Evolutionary conservation across 345 rosid genomes (phyloP).

Genomic region (Gossypium arboreum): DNA sequence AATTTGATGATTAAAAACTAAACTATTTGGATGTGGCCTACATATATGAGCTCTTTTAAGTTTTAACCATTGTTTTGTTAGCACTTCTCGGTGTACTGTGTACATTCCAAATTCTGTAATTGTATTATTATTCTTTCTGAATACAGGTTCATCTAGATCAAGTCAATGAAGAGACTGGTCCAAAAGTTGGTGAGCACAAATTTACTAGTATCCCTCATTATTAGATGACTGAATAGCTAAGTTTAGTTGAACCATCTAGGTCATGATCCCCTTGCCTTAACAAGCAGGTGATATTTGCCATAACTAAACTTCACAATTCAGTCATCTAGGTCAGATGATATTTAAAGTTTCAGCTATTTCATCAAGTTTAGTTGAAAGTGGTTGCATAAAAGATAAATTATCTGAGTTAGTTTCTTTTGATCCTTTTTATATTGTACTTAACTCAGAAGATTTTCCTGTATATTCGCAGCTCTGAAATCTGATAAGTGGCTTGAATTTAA

Average conservation of each 20-base stretch:
- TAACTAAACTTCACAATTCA: too few species aligned
- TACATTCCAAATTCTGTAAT: background rate
- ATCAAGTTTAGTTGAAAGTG: background rate
- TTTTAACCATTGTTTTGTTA: background rate
- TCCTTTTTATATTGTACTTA: background rate
- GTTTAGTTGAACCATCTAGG: background rate
- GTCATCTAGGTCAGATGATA: too few species aligned
- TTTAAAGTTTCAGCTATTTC: too few species aligned
- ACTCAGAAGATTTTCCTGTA: slow-evolving; percentile 14
- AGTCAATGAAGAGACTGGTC: slow-evolving; percentile 49
- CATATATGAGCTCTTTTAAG: background rate
- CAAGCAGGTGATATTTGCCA: too few species aligned
- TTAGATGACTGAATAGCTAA: background rate
- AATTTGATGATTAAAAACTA: background rate
- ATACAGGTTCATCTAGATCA: slow-evolving; percentile 71
- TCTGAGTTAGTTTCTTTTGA: background rate
- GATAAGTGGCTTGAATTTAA: slow-evolving; percentile 92
- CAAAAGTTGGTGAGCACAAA: slow-evolving; percentile 52
- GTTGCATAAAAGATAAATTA: background rate
- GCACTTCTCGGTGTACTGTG: background rate
- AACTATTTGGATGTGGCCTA: background rate
- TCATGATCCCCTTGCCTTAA: background rate
- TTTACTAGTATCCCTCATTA: background rate
- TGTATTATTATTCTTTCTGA: slow-evolving; percentile 4
- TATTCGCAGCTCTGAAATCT: slow-evolving; percentile 68